phyloP scores from a whole-genome alignment of 2,329 filamentous ascomycete genomes.

The Elsinoe fawcettii region DNA sequence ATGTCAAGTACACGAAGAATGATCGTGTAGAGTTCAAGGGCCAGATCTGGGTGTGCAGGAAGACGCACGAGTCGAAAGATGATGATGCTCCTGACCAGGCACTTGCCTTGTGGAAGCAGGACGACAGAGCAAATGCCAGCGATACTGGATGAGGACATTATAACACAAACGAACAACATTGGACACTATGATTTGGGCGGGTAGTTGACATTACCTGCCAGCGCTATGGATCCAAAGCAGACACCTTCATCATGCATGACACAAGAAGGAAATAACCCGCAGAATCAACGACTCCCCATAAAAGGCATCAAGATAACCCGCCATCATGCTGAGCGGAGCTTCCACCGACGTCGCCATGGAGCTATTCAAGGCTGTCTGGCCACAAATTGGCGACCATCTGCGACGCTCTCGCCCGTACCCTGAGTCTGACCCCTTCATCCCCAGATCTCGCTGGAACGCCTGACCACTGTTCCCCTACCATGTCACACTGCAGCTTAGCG shows the following conservation, averaged over 20 bases:
- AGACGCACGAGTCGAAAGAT: constrained; percentile 6
- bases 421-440: background rate
- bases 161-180: background rate
- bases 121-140: constrained; percentile 8
- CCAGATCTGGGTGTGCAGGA: constrained; percentile 12
- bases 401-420: constrained; percentile 6
- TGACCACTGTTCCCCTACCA: background rate
- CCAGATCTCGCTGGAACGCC: too few relatives aligned
- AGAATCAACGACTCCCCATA: constrained; percentile 13
- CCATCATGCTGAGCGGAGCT: constrained; percentile 5
- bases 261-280: constrained; percentile 10
- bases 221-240: constrained; percentile 12
- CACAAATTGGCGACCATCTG: background rate
- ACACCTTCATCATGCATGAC: constrained; percentile 14
- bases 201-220: background rate
- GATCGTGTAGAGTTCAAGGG: constrained; percentile 6
- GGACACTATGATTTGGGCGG: background rate
- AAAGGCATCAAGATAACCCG: constrained; percentile 1
- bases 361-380: background rate
- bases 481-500: too few relatives aligned
- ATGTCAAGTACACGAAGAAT: constrained; percentile 12
- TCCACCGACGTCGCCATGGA: background rate
- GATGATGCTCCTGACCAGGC: background rate
- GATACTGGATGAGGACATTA: background rate
- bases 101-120: constrained; percentile 14